Conservation (phyloP, 176 grass and related monocot genomes). For the Avena eriantha region DNA sequence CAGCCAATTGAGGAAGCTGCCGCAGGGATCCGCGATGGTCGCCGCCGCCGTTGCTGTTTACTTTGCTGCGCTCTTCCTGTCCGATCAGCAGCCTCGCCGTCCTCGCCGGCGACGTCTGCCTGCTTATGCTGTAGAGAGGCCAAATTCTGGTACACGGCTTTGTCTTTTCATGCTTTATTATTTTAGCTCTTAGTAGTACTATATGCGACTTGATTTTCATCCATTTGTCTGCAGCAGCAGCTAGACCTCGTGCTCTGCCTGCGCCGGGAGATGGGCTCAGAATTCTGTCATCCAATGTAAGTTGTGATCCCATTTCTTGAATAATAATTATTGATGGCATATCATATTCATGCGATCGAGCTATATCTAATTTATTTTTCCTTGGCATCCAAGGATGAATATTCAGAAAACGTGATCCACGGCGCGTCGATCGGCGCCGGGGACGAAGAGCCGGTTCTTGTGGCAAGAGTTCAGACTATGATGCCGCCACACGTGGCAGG, state of each 20-base stretch:
- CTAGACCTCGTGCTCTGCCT: conserved; percentile 28
- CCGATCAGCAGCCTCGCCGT: conserved; percentile 9
- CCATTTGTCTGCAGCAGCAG: not conserved
- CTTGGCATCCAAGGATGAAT: conserved; percentile 22
- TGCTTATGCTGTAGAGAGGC: not conserved
- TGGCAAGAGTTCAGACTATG: conserved; percentile 34
- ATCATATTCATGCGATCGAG: not conserved
- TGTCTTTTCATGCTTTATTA: not conserved
- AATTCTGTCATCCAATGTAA: conserved; percentile 48
- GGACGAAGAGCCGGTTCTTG: conserved; percentile 45
- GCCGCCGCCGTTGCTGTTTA: conserved; percentile 16
- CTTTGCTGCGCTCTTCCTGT: conserved; percentile 7
- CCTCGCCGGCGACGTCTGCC: not conserved
- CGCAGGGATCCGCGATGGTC: not conserved
- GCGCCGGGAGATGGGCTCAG: conserved; percentile 40
- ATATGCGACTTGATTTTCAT: not conserved
- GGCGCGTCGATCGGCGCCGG: conserved; percentile 50
- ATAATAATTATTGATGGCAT: no score
- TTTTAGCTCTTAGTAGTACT: not conserved
- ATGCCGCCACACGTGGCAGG: not conserved
- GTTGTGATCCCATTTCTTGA: not conserved
- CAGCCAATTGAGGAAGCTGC: not conserved
- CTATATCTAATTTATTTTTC: not conserved
- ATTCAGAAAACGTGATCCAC: conserved; percentile 42
- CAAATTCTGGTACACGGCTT: conserved; percentile 32